A percentile compares a stretch with the other conserved stretches of the same genome.
These are phyloP conservation scores for Paramecium sexaurelia DNA, from an alignment of 73 alveolate genomes.

Conservation along the genomic window DNA sequence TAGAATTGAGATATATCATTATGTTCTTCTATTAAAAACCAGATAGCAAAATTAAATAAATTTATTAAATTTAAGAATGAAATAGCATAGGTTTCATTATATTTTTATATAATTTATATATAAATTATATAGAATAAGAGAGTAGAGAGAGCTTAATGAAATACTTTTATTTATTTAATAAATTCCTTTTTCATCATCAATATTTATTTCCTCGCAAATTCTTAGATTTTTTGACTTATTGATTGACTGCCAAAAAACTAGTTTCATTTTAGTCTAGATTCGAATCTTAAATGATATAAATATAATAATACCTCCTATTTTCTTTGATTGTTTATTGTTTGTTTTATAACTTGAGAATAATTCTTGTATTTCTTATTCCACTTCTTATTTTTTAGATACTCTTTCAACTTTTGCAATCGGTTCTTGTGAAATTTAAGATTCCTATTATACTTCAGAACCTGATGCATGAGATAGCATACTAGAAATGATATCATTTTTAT, in stretches of 20 bases:
- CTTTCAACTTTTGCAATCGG: background rate
- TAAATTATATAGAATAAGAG: background rate
- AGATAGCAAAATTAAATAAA: no score
- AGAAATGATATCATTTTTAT: background rate
- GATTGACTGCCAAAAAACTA: background rate
- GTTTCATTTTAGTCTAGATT: background rate
- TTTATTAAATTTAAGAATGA: no score
- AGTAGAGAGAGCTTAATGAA: background rate
- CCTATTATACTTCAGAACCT: background rate
- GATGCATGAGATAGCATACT: conserved; percentile 2
- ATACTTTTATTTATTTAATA: background rate
- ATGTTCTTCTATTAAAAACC: no score
- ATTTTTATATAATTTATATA: background rate
- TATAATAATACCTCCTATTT: background rate
- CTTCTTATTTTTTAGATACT: conserved; percentile 11
- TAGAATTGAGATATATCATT: no score
- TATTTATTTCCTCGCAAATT: background rate
- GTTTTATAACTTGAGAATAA: background rate
- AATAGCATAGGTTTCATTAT: no score
- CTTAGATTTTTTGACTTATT: background rate
- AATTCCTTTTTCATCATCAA: background rate
- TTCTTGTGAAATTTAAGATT: background rate
- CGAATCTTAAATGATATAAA: background rate
- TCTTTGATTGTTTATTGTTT: background rate
- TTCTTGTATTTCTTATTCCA: background rate